Base-by-base conservation (phyloP, 2,329 filamentous ascomycete species). In the Tolypocladium endophyticum region DNA sequence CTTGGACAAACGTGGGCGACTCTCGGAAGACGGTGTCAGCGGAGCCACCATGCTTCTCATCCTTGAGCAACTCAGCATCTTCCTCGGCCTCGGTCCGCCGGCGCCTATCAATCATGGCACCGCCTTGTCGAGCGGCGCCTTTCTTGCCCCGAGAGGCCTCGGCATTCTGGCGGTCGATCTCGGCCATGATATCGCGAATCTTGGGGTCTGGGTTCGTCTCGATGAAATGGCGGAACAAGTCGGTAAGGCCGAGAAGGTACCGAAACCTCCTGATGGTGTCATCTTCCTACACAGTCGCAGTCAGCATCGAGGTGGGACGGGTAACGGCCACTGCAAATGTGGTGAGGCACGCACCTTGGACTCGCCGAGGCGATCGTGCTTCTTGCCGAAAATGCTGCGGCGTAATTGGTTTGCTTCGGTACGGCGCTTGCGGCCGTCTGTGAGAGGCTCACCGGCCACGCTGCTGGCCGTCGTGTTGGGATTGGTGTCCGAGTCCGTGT, bases 211-310 rank as follows among this genome's bases (percentile, higher is more conserved):
- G 93, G 70, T 97, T 99, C 11, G 92, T 91, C 71, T 97, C 92
- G 76, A 99, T 99, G 74, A 99, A 99, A 76, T 99, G 94, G 64
- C 95, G 91, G 79, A 99, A 99, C 25, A 99, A 81, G 70, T 99
- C 94, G 20, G 94, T 99, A 58, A 99, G 80, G 33, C 95, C 95
- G 18, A 99, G 83, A 1, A 99, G 83, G 72, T 99, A 99, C 64
- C 92, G 87, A 73, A 99, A 99, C 71, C 94, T 84, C 67, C 93
- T 86, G 70, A 97, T 90, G 0, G 91, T 95, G 70, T 97, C 93
- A 79, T 97, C 90, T 77, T 97, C 93, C 90, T 93, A 59, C 45
- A 62, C 5, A 14, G n/a, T n/a, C 35, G 43, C 30, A 6, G 39
- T 56, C 28, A 47, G 30, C 23, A 18, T 25, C 55, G 38, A 35